These are phyloP conservation scores for Pisolithus thermaeus DNA, from an alignment of 1,284 basidiomycete species.

Conservation along the genomic window DNA sequence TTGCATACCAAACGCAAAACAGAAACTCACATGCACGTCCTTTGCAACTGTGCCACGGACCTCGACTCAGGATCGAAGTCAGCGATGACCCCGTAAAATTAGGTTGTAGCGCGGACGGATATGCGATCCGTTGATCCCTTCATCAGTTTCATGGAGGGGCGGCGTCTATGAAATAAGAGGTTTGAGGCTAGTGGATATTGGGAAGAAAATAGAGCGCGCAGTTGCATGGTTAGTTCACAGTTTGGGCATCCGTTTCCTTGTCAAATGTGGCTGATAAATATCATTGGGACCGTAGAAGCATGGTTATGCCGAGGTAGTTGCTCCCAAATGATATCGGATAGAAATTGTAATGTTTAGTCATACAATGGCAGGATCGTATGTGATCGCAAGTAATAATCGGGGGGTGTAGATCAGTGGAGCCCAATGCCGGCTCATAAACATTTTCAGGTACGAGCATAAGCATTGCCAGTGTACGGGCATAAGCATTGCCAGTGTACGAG, in stretches of 20 bases:
- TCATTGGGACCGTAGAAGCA: too few species aligned
- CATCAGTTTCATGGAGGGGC: slow-evolving; percentile 54
- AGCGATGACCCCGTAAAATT: slow-evolving; percentile 91
- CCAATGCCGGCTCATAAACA: too few species aligned
- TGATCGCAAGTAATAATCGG: too few species aligned
- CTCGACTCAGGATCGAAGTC: slow-evolving; percentile 85
- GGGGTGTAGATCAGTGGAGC: too few species aligned
- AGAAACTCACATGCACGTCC: slow-evolving; percentile 81
- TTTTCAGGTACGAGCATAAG: too few species aligned
- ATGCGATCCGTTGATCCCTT: slow-evolving; percentile 84
- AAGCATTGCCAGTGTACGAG: too few species aligned
- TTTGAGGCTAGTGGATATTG: background rate
- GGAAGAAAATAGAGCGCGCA: slow-evolving; percentile 28
- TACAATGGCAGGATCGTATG: too few species aligned
- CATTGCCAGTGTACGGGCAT: too few species aligned
- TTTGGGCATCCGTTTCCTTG: slow-evolving; percentile 89
- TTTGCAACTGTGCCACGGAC: slow-evolving; percentile 94
- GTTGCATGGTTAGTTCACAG: slow-evolving; percentile 93
- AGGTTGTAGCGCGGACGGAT: slow-evolving; percentile 84
- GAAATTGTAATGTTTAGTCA: too few species aligned
- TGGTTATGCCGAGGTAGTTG: too few species aligned
- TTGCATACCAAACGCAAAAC: slow-evolving; percentile 32
- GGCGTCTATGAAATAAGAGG: too few species aligned
- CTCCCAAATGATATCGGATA: too few species aligned
- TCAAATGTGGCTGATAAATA: slow-evolving; percentile 75